A percentile compares a stretch with the other conserved stretches of the same genome.
phyloP scores from a whole-genome alignment of 2,329 filamentous ascomycete species.

The Plenodomus tracheiphilus region DNA sequence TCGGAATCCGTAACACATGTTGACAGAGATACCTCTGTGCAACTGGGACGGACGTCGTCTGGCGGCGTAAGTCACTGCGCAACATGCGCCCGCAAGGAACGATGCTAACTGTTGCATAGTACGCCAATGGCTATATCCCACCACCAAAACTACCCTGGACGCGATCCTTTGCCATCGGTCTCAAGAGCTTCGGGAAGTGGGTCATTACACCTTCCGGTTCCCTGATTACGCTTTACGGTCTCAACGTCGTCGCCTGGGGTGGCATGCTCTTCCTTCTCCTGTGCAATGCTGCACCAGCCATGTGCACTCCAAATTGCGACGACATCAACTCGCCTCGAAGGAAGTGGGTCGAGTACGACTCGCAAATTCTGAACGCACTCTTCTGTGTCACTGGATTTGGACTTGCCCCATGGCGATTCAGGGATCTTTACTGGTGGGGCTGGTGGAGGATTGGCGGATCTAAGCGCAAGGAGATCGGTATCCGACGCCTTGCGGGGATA shows the following conservation, averaged over 20 bases:
- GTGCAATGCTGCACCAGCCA: constrained; percentile 71
- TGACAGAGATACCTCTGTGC: constrained; percentile 11
- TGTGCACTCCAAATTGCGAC: constrained; percentile 73
- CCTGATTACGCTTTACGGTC: constrained; percentile 74
- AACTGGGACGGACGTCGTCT: constrained; percentile 14
- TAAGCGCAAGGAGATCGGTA: constrained; percentile 51
- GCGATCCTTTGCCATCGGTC: constrained; percentile 61
- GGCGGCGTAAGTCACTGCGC: constrained; percentile 20
- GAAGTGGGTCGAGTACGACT: constrained; percentile 83
- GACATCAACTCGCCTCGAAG: constrained; percentile 75
- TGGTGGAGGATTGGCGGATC: constrained; percentile 61
- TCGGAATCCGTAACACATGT: constrained; percentile 20
- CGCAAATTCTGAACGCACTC: constrained; percentile 79
- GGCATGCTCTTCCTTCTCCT: constrained; percentile 88
- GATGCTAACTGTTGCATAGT: constrained; percentile 15
- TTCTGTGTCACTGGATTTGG: constrained; percentile 90
- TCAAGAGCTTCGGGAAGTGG: constrained; percentile 71
- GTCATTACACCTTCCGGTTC: constrained; percentile 76
- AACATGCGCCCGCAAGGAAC: neutral
- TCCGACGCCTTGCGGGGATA: constrained; percentile 73
- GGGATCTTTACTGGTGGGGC: constrained; percentile 75
- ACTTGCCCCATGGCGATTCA: constrained; percentile 79
- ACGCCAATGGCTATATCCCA: constrained; percentile 47
- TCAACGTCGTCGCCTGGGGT: constrained; percentile 86
- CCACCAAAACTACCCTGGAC: constrained; percentile 56